Base-by-base conservation (phyloP, 2,329 filamentous ascomycete genomes). In the Phialocephala sp. region DNA sequence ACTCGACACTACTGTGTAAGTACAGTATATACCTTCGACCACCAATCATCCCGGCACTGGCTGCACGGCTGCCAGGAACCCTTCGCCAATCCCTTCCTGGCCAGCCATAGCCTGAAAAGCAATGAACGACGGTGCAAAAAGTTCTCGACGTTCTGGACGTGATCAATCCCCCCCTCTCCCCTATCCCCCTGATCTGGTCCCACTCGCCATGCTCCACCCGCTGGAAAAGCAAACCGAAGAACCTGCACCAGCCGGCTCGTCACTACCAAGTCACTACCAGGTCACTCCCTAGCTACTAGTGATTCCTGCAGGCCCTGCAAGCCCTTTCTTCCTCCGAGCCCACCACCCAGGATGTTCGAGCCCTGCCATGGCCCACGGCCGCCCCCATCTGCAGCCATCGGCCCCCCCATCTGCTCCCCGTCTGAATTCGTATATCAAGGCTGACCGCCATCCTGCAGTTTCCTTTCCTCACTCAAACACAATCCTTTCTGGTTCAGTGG, bases 401-500 rank as follows among this genome's bases (percentile, higher is more conserved):
- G 27, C 27, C 27, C 27, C 27, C 27, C 27, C 27, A 3, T 3
- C 22, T 22, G 15, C 15, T 12, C 54, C 22, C 32, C 9, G 14
- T 12, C 27, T 20, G 27, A 8, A 41, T 24, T 57, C 55, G 37
- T 57, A 57, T 57, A 57, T 57, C 55, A 57, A 57, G 55, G 11
- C 12, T 45, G 43, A 47, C 43, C 57, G 54, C 59, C 43, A 45
- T 20, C 47, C 50, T 22, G 11, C 15, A 32, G 2, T 27, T 65
- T 62, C 35, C 45, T 59, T 45, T 59, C 61, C 45, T 52, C 47
- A 58, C 32, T 41, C 63, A 72, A 27, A 52, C 62, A 72, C 68
- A 66, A 64, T 69, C 70, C 60, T 72, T 72, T 71, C 63, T 52
- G 57, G 39, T 22, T 43, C 54, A n/a, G 56, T 20, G 64, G 59